Base-by-base conservation (phyloP, 116 monocot species). In the Papilionanthe hybrid region DNA sequence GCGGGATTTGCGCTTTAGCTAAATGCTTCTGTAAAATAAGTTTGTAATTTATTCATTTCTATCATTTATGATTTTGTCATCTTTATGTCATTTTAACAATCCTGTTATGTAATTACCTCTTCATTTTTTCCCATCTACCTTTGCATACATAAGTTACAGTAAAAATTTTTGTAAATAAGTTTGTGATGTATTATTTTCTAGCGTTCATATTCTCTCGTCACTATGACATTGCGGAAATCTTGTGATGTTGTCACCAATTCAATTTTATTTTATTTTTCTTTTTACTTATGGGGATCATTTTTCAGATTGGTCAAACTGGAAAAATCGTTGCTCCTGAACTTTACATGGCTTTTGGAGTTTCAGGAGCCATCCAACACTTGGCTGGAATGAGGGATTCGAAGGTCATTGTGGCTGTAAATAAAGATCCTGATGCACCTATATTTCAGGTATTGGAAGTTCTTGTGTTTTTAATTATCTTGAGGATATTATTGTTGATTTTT, bases 331-430 rank as follows among this genome's bases (percentile, higher is more conserved):
- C 99, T 72, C 99, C 95, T 15, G 93, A 99, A 28, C 78, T 99
- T 49, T 99, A 99, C 82, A 90, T 99, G 72, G 95, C 99, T 78
- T 99, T 99, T 87, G 99, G 99, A 15, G 91, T 99, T 83, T 99
- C 95, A 78, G 99, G 99, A 75, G 99, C 99, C 69, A 99, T 99
- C 80, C 99, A 99, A 81, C 99, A 95, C 84, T 77, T 99, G 81
- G 99, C 99, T 49, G 99, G 99, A 77, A 99, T 99, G 89, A 91
- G 91, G 86, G 99, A 99, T 78, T 99, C 95, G 4, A 99, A 99
- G 78, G 90, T 99, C 55, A 99, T 99, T 57, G 99, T 99, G 41
- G 99, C 99, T 84, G 81, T 99, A 80, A 99, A 99, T 66, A 99
- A 99, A 91, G 99, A 99, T 86, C 86, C 87, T 65, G 99, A 99